Base-by-base conservation (phyloP, 768 basidiomycete genomes). In the Leccinum longicurvipes region DNA sequence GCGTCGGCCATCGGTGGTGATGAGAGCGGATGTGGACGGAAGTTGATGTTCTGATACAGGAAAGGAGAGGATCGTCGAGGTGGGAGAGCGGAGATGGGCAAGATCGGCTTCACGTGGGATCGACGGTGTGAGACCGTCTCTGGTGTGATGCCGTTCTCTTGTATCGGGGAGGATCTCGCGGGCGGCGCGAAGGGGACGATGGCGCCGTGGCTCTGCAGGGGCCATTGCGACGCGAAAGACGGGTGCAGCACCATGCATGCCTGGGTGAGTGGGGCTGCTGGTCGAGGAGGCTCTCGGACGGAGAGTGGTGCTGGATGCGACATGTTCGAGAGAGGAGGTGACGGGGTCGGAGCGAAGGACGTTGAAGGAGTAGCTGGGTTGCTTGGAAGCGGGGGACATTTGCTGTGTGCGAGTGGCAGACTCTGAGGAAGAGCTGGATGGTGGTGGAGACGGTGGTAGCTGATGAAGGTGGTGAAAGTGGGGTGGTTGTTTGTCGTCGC, bases 311-410 rank as follows among this genome's bases (percentile, higher is more conserved):
- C 74, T 76, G 31, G 79, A 76, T 8, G 75, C 66, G 48, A 79
- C 71, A 46, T 79, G 79, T 51, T 79, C 71, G 10, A 79, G 71
- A 10, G 78, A 77, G 4, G 74, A 62, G 3, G 67, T 71, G 52
- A 72, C 42, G 25, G 78, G 77, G 56, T 76, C 73, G 6, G 79
- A 74, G 19, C 76, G 72, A 34, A 77, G 70, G n/a, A 79, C 75
- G 60, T 74, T 75, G 67, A 77, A 80, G 2, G 76, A 76, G 61
- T 71, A 75, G 25, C 32, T 44, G 8, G 66, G 59, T 5, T 56
- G 57, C 21, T 63, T 60, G 3, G 61, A 27, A 6, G 56, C n/a
- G 29, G 55, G 58, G 6, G 64, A 55, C 25, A 53, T 52, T 10
- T 48, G 57, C 23, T 63, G 68, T 15, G 59, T 31, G 17, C 57